Evolutionary conservation across 148 eudicot species (phyloP).

Genomic region (Camellia granthamiana): DNA sequence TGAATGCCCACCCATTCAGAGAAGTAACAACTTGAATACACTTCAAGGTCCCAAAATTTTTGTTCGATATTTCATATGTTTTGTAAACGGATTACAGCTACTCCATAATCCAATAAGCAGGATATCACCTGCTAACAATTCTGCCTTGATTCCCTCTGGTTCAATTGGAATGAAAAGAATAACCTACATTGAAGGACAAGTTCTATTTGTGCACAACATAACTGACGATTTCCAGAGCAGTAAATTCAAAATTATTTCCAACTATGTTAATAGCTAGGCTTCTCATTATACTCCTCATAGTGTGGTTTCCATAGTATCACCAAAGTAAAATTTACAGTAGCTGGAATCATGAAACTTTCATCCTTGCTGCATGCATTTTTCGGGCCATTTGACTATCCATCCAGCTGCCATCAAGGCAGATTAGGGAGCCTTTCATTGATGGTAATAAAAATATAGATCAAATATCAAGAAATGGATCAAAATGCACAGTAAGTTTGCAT

Average conservation of each 20-base stretch:
- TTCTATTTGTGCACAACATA: neutral
- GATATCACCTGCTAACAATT: neutral
- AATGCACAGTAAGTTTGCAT: neutral
- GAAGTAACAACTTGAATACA: neutral
- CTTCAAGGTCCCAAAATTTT: neutral
- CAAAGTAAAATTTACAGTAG: neutral
- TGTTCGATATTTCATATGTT: neutral
- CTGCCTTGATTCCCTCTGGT: neutral
- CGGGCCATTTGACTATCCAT: neutral
- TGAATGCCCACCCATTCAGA: neutral
- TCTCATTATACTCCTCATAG: slow-evolving; percentile 4
- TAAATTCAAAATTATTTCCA: neutral
- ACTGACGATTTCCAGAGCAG: neutral
- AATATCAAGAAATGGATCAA: neutral
- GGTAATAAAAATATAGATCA: neutral
- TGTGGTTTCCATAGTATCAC: neutral
- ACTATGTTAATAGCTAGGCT: neutral
- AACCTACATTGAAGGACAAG: neutral
- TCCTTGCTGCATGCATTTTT: neutral
- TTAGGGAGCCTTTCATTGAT: neutral
- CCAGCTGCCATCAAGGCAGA: slow-evolving; percentile 3
- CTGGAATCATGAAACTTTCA: neutral
- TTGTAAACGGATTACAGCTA: neutral
- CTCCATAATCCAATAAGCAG: neutral
- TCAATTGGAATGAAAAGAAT: slow-evolving; percentile 1